A percentile compares a stretch with the other conserved stretches of the same genome.
These are phyloP conservation scores for Excoecaria agallocha DNA, from an alignment of 345 rosid species.

Conservation along the genomic window DNA sequence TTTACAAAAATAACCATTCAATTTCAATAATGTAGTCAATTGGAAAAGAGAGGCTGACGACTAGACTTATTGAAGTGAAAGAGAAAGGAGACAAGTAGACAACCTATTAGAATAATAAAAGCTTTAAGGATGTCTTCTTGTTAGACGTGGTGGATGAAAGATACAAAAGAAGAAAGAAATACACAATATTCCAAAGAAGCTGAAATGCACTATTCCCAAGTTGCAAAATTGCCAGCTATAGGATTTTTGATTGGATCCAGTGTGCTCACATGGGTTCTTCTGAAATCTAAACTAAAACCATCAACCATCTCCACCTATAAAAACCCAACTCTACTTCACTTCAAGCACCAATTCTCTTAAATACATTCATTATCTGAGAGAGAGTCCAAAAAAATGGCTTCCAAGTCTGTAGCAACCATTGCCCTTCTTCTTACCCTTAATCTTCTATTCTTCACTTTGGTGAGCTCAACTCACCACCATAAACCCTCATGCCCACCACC, in stretches of 20 bases:
- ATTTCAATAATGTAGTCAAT: background rate
- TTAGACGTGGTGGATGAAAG: background rate
- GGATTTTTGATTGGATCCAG: slow-evolving; percentile 6
- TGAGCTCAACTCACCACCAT: slow-evolving; percentile 10
- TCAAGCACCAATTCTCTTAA: background rate
- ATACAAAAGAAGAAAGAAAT: background rate
- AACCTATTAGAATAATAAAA: background rate
- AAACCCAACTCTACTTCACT: background rate
- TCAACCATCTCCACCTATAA: slow-evolving; percentile 4
- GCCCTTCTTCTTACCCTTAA: slow-evolving; percentile 20
- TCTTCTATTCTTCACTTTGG: slow-evolving; percentile 14
- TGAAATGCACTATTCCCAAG: slow-evolving; percentile 14
- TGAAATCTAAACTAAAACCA: background rate
- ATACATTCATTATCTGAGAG: background rate
- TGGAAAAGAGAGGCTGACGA: background rate
- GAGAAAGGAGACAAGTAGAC: background rate
- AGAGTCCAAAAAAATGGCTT: slow-evolving; percentile 14
- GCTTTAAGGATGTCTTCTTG: background rate
- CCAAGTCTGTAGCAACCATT: slow-evolving; percentile 11
- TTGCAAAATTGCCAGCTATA: slow-evolving; percentile 22
- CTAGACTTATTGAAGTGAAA: background rate
- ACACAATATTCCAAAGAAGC: slow-evolving; percentile 9
- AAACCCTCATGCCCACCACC: slow-evolving; percentile 8
- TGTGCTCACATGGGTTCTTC: slow-evolving; percentile 19
- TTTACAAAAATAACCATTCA: background rate